Evolutionary conservation across 2,329 filamentous ascomycete species (phyloP).

Genomic region (Epicoccum sorghinum): DNA sequence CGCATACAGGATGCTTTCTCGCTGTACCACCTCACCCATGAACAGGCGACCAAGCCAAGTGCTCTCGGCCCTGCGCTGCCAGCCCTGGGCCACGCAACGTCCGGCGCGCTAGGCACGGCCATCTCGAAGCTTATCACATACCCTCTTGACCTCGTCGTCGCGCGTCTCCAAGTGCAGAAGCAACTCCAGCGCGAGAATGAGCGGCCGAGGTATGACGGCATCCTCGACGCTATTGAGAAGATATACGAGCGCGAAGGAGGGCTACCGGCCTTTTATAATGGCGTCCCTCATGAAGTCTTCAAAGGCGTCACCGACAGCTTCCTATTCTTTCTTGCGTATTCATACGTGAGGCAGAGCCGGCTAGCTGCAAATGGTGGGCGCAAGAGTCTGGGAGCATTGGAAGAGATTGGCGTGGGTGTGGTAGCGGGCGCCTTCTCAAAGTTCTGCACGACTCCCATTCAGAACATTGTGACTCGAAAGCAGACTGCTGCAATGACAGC

Average conservation of each 20-base stretch:
- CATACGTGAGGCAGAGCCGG: conserved; percentile 57
- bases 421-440: conserved; percentile 77
- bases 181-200: conserved; percentile 54
- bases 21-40: conserved; percentile 50
- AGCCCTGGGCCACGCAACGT: conserved; percentile 80
- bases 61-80: conserved; percentile 62
- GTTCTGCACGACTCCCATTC: conserved; percentile 77
- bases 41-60: conserved; percentile 36
- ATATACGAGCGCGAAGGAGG: conserved; percentile 78
- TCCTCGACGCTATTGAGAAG: conserved; percentile 71
- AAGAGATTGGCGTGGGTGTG: conserved; percentile 77
- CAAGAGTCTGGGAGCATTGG: conserved; percentile 63
- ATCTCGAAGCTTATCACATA: conserved; percentile 81
- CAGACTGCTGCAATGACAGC: conserved; percentile 69
- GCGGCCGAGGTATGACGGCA: conserved; percentile 64
- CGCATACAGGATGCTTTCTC: conserved; percentile 49
- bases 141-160: conserved; percentile 81
- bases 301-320: conserved; percentile 72
- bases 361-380: conserved; percentile 32
- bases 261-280: conserved; percentile 67
- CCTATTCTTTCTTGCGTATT: conserved; percentile 86
- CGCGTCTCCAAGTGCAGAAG: conserved; percentile 79
- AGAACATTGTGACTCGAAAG: conserved; percentile 81
- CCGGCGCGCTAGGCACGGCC: conserved; percentile 78
- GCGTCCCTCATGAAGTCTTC: conserved; percentile 50